These are phyloP conservation scores for Aleurites moluccanus DNA, from an alignment of 441 rosid genomes.

Conservation along the genomic window DNA sequence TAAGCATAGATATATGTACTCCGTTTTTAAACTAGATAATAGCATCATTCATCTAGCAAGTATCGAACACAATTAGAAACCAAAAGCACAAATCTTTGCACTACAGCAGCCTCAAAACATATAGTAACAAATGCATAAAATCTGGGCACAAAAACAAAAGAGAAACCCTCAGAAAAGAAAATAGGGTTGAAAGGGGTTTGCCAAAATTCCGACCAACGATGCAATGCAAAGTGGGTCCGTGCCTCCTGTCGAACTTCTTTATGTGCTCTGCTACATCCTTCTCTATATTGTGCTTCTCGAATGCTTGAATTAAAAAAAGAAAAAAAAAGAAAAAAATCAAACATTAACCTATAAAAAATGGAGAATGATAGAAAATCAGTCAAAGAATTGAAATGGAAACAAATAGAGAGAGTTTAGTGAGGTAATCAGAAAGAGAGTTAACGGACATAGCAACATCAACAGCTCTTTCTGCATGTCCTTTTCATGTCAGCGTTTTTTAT, in stretches of 20 bases:
- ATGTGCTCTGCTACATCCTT: slow-evolving; percentile 97
- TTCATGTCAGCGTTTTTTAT: slow-evolving; percentile 99
- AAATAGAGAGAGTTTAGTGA: neutral
- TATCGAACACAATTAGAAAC: neutral
- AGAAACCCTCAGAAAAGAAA: neutral
- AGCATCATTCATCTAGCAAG: neutral
- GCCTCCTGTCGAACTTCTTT: slow-evolving; percentile 91
- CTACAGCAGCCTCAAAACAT: neutral
- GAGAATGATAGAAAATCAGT: neutral
- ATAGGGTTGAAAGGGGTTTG: slow-evolving; percentile 31
- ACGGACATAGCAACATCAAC: slow-evolving; percentile 80
- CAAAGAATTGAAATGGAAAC: neutral
- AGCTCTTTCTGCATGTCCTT: slow-evolving; percentile 86
- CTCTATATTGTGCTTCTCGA: slow-evolving; percentile 80
- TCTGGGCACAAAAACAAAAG: slow-evolving; percentile 4
- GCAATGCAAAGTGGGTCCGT: slow-evolving; percentile 99
- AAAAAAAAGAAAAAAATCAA: slow-evolving; percentile 5
- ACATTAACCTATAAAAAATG: neutral
- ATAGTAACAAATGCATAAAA: slow-evolving; percentile 12
- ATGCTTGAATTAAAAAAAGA: slow-evolving; percentile 70
- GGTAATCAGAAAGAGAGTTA: slow-evolving; percentile 13
- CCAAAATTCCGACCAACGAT: slow-evolving; percentile 99
- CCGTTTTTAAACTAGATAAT: slow-evolving; percentile 5
- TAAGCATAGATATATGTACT: slow-evolving; percentile 21
- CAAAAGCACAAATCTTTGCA: neutral